phyloP scores from a whole-genome alignment of 2,329 filamentous ascomycete species.

The Fusarium sublunatum region DNA sequence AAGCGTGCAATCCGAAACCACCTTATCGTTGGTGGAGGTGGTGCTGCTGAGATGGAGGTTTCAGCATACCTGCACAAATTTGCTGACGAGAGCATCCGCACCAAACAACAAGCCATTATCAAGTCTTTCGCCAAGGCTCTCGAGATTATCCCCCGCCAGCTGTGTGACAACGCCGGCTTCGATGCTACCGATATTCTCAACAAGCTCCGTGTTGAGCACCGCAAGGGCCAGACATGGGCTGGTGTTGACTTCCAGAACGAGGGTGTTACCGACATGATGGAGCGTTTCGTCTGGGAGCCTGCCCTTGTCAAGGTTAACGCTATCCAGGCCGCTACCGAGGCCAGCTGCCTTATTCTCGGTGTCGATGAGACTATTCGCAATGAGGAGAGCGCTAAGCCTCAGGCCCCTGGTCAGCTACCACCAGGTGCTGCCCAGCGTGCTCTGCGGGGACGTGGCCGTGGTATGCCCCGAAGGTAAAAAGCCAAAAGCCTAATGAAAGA shows the following conservation, averaged over 20 bases:
- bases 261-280: constrained; percentile 93
- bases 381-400: constrained; percentile 88
- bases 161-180: constrained; percentile 98
- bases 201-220: constrained; percentile 93
- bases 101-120: constrained; percentile 98
- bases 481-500: constrained; percentile 33
- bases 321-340: constrained; percentile 94
- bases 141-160: constrained; percentile 94
- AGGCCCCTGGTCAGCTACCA: constrained; percentile 81
- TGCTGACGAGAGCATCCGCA: constrained; percentile 89
- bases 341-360: constrained; percentile 91
- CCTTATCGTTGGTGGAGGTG: constrained; percentile 93
- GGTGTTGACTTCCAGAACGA: constrained; percentile 96
- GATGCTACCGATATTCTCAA: constrained; percentile 98
- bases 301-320: constrained; percentile 97
- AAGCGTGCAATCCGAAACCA: constrained; percentile 97
- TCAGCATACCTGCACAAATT: constrained; percentile 93
- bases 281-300: constrained; percentile 97
- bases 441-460: constrained; percentile 82
- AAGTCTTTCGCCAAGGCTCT: constrained; percentile 98
- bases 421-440: constrained; percentile 90
- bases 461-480: constrained; percentile 84
- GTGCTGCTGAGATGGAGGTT: constrained; percentile 95
- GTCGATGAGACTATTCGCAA: constrained; percentile 99
- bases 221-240: constrained; percentile 91